Conservation (phyloP, 2,329 filamentous ascomycete genomes). For the Stagonosporopsis chrysanthemi region DNA sequence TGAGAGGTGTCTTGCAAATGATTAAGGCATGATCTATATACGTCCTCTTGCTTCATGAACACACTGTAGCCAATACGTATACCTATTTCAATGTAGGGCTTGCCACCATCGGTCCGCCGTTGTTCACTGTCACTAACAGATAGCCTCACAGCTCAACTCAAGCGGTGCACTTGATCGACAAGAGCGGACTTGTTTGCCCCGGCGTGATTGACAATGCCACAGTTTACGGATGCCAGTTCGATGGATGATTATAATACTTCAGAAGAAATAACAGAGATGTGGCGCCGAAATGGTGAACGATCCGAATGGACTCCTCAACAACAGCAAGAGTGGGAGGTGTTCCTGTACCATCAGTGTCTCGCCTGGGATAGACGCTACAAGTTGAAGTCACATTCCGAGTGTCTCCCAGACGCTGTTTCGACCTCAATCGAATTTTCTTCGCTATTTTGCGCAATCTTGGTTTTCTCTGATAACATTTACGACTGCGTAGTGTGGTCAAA, state of each 20-base stretch:
- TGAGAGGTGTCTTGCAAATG: too few relatives aligned
- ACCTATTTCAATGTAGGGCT: too few relatives aligned
- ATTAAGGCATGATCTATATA: too few relatives aligned
- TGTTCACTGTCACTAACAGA: not conserved
- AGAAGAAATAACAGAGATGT: not conserved
- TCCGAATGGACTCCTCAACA: not conserved
- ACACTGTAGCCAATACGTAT: too few relatives aligned
- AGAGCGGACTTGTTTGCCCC: not conserved
- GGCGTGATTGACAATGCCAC: not conserved
- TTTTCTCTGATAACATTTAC: not conserved
- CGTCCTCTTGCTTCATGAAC: too few relatives aligned
- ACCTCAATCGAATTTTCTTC: not conserved
- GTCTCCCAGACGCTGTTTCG: not conserved
- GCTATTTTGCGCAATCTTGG: not conserved
- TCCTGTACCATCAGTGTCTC: not conserved
- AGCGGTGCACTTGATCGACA: not conserved
- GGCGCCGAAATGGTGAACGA: not conserved
- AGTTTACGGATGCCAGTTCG: not conserved
- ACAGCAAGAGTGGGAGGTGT: not conserved
- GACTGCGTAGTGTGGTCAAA: not conserved
- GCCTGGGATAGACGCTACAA: not conserved
- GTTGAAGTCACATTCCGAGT: not conserved
- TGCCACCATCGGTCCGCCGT: not conserved
- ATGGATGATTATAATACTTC: too few relatives aligned
- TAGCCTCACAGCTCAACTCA: not conserved